phyloP scores from a whole-genome alignment of 2,329 filamentous ascomycete species.

The Ophiocordyceps robertsii region DNA sequence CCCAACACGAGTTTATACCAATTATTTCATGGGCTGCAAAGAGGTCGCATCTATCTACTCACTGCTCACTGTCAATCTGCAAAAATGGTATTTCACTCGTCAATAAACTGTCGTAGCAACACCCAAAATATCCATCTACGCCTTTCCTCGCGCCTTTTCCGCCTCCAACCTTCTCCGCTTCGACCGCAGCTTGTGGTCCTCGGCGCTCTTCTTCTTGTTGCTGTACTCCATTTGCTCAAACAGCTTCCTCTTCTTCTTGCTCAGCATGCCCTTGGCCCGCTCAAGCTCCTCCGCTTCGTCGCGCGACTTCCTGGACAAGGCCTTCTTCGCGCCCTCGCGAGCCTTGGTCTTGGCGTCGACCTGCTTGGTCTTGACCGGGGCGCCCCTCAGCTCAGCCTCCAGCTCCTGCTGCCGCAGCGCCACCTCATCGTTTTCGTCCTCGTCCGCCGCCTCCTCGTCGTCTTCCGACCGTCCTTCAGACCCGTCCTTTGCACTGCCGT shows the following conservation, averaged over 20 bases:
- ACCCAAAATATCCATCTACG: conserved; percentile 9
- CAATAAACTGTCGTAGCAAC: neutral
- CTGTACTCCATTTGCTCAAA: conserved; percentile 96
- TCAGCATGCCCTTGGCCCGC: conserved; percentile 94
- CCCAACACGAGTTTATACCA: too few relatives aligned
- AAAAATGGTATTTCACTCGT: too few relatives aligned
- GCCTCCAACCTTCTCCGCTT: conserved; percentile 90
- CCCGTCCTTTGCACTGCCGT: conserved; percentile 26
- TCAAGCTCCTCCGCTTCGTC: conserved; percentile 80
- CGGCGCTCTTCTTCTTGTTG: conserved; percentile 84
- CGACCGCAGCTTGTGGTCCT: conserved; percentile 71
- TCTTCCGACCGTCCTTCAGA: conserved; percentile 7
- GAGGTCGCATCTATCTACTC: too few relatives aligned
- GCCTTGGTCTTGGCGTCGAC: conserved; percentile 39
- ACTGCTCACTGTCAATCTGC: too few relatives aligned
- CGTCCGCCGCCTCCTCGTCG: conserved; percentile 24
- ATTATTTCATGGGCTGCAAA: too few relatives aligned
- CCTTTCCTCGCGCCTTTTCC: conserved; percentile 28
- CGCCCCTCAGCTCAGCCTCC: conserved; percentile 79
- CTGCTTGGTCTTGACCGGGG: conserved; percentile 36
- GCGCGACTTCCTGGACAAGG: conserved; percentile 54
- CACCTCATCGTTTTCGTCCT: conserved; percentile 40
- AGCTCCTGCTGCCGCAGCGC: conserved; percentile 75
- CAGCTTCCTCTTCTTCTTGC: conserved; percentile 93
- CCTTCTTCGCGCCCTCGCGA: conserved; percentile 58